Conservation (phyloP, 108 stramenopile species). For the Craspedostauros australis region DNA sequence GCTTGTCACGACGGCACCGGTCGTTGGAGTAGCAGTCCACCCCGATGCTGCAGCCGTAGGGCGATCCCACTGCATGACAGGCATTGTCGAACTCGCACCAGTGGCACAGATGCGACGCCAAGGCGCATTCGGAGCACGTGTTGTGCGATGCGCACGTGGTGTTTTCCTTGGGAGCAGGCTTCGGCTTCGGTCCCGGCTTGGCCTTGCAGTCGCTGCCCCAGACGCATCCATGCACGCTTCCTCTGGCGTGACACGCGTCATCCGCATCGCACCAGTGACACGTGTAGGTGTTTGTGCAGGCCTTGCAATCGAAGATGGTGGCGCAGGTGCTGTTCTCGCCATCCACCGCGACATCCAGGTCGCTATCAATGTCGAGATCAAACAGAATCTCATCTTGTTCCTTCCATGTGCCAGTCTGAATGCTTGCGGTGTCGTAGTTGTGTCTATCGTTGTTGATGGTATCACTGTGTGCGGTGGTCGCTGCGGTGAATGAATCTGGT, state of each 20-base stretch:
- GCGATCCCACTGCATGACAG: constrained; percentile 77
- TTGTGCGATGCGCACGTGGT: constrained; percentile 52
- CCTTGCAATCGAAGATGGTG: constrained; percentile 18
- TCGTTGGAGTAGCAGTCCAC: constrained; percentile 84
- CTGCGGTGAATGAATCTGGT: too few relatives aligned
- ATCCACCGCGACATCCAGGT: too few relatives aligned
- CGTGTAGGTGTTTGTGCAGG: constrained; percentile 25
- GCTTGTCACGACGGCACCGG: constrained; percentile 63
- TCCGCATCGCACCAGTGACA: constrained; percentile 56
- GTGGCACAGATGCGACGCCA: constrained; percentile 55
- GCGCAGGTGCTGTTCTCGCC: constrained; percentile 23
- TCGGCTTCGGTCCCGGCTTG: background rate
- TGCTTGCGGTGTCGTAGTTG: too few relatives aligned
- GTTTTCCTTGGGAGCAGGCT: constrained; percentile 13
- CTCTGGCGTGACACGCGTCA: constrained; percentile 45
- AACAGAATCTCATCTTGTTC: too few relatives aligned
- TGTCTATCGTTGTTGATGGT: too few relatives aligned
- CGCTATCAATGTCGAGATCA: too few relatives aligned
- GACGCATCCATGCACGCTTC: constrained; percentile 41
- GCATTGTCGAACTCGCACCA: constrained; percentile 77
- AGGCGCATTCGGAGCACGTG: constrained; percentile 56
- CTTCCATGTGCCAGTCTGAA: too few relatives aligned
- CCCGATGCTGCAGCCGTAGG: constrained; percentile 71
- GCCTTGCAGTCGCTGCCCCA: constrained; percentile 28
- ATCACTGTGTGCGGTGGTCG: too few relatives aligned